phyloP scores from a whole-genome alignment of 495 filamentous ascomycete species.

The Aspergillus carlsbadensis region DNA sequence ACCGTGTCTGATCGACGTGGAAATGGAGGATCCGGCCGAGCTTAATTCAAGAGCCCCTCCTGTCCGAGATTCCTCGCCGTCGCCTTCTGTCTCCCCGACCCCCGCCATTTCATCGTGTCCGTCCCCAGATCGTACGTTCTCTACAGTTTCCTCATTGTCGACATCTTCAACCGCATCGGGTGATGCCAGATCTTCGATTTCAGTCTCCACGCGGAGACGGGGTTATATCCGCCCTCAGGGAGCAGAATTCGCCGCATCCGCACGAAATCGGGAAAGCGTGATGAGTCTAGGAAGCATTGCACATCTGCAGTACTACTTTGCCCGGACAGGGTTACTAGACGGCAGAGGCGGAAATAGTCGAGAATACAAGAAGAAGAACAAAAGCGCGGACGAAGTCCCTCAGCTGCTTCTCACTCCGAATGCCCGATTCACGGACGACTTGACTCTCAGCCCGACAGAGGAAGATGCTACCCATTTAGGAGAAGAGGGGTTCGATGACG shows the following conservation, averaged over 20 bases:
- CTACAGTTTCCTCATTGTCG: slow-evolving; percentile 71
- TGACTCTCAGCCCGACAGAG: slow-evolving; percentile 57
- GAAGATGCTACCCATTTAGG: slow-evolving; percentile 43
- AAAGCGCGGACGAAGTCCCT: slow-evolving; percentile 35
- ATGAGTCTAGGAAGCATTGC: slow-evolving; percentile 95
- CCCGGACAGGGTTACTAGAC: slow-evolving; percentile 87
- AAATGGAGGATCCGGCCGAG: slow-evolving; percentile 38
- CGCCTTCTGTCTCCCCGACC: slow-evolving; percentile 57
- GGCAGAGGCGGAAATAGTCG: slow-evolving; percentile 86
- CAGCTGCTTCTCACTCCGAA: slow-evolving; percentile 45
- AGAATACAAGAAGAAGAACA: slow-evolving; percentile 63
- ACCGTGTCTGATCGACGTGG: slow-evolving; percentile 13
- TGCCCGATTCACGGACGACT: slow-evolving; percentile 39
- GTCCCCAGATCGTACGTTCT: slow-evolving; percentile 70
- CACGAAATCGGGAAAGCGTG: slow-evolving; percentile 85
- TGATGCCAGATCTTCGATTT: slow-evolving; percentile 53
- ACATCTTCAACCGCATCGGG: slow-evolving; percentile 60
- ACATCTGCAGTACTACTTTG: slow-evolving; percentile 98
- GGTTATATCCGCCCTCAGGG: slow-evolving; percentile 91
- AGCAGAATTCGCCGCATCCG: slow-evolving; percentile 87
- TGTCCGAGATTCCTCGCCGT: slow-evolving; percentile 55
- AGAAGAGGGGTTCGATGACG: slow-evolving; percentile 53
- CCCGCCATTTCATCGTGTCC: slow-evolving; percentile 63
- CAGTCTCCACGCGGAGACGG: slow-evolving; percentile 60
- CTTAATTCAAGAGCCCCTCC: slow-evolving; percentile 26